Evolutionary conservation across 345 rosid genomes (phyloP), one percentile per base, ranked within the genome.

Genomic region (Aegle marmelos): DNA sequence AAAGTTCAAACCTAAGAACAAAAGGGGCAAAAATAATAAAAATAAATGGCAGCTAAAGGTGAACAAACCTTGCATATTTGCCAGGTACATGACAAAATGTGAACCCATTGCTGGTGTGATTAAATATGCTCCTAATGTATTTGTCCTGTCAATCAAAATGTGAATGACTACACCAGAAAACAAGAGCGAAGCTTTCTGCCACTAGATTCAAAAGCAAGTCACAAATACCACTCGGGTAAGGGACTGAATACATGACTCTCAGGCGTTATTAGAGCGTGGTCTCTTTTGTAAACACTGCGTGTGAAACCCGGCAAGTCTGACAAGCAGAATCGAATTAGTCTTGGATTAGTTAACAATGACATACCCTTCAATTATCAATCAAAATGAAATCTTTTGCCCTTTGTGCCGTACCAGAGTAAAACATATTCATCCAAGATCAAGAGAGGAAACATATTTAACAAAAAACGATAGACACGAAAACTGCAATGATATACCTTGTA

Each of bases 221-320:
- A 66, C 22, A 79, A 67, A n/a, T 87, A 93, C 99, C 99, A 95
- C 45, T 90, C 92, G 59, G 90, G 96, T 83, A 95, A 79, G 81
- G 97, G 91, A 85, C 98, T 87, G 85, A 86, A 90, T 9, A 93
- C 98, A 84, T 95, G 99, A 85, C 98, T 93, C 83, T 95, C 99
- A 0, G 94, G 98, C 28, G 98, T 89, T 80, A 93, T 83, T 48
- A 95, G 84, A 64, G 99, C 98, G 85, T 93, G 99, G 78, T 92
- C 95, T 28, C 60, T 82, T 58, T 84, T 89, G 82, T 90, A 92
- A 68, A 92, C 94, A 77, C 99, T 95, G 80, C 98, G 83, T 66
- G 97, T 92, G 85, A 89, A 92, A 37, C 99, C 99, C 0, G 98
- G 99, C 85, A 95, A 86, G 83, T 95, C 99, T 93, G 90, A 76